A percentile compares a stretch with the other conserved stretches of the same genome.
These are phyloP conservation scores for Apophysomyces ossiformis DNA, from an alignment of 371 early-diverging fungal species.

Conservation along the genomic window DNA sequence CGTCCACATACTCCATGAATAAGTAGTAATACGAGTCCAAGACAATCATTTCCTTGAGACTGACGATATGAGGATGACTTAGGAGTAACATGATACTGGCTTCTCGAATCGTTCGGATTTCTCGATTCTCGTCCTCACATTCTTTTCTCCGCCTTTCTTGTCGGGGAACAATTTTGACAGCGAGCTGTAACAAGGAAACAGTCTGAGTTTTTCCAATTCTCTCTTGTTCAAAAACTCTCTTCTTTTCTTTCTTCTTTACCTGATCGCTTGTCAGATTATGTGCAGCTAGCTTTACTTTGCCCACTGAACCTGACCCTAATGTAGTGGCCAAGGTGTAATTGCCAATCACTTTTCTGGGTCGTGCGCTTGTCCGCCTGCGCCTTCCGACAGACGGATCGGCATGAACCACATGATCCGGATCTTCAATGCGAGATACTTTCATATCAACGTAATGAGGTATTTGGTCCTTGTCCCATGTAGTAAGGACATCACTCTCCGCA, in stretches of 20 bases:
- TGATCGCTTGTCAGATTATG: conserved; percentile 68
- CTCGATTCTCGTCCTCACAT: conserved; percentile 64
- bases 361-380: background rate
- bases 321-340: conserved; percentile 84
- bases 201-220: background rate
- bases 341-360: conserved; percentile 59
- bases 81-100: conserved; percentile 88
- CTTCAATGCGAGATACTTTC: conserved; percentile 1
- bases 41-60: conserved; percentile 79
- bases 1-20: conserved; percentile 91
- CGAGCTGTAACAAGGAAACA: conserved; percentile 50
- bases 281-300: conserved; percentile 91
- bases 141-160: conserved; percentile 49
- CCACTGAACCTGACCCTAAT: conserved; percentile 93
- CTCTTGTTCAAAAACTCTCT: background rate
- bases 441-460: background rate
- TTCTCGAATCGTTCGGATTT: conserved; percentile 88
- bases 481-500: conserved; percentile 2
- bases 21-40: conserved; percentile 82
- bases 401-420: background rate
- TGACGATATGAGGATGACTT: conserved; percentile 86
- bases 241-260: background rate
- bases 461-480: background rate
- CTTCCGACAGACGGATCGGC: background rate
- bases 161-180: conserved; percentile 81